A percentile compares a stretch with the other conserved stretches of the same genome.
Conservation (phyloP, 768 basidiomycete genomes). For the Leucocoprinus sp. region DNA sequence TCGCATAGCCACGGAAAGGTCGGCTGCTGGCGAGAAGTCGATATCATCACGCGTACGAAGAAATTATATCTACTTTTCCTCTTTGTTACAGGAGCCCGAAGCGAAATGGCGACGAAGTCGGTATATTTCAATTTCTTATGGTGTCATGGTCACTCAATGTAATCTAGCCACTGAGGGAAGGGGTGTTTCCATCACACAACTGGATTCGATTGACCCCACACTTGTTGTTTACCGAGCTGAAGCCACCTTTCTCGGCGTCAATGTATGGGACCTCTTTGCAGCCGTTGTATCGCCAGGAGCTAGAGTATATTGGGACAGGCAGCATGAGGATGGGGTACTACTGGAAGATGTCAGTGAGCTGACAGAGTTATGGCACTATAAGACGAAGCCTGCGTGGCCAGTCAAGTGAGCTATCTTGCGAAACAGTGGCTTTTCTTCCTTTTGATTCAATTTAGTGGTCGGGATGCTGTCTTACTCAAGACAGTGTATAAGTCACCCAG, state of each 20-base stretch:
- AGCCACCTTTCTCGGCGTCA: slow-evolving; percentile 93
- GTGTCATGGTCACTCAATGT: slow-evolving; percentile 4
- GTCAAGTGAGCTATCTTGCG: slow-evolving; percentile 57
- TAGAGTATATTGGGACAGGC: slow-evolving; percentile 80
- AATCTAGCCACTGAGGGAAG: slow-evolving; percentile 66
- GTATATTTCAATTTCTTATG: slow-evolving; percentile 21
- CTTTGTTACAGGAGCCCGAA: slow-evolving; percentile 92
- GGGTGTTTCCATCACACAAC: slow-evolving; percentile 90
- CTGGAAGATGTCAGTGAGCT: slow-evolving; percentile 87
- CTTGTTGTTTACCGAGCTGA: slow-evolving; percentile 94
- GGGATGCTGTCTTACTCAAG: slow-evolving; percentile 85
- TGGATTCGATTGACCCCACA: slow-evolving; percentile 96
- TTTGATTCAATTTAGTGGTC: slow-evolving; percentile 45
- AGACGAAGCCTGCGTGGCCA: slow-evolving; percentile 89
- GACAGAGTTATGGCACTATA: slow-evolving; percentile 90
- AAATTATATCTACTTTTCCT: slow-evolving; percentile 98
- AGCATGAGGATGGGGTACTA: slow-evolving; percentile 76
- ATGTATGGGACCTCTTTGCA: slow-evolving; percentile 90
- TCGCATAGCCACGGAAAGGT: slow-evolving; percentile 34
- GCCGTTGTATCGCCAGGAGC: slow-evolving; percentile 84
- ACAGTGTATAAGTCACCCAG: slow-evolving; percentile 97
- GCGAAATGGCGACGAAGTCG: slow-evolving; percentile 91
- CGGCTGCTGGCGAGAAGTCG: slow-evolving; percentile 66
- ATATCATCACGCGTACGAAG: slow-evolving; percentile 82
- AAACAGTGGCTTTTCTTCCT: slow-evolving; percentile 5